A percentile compares a stretch with the other conserved stretches of the same genome.
These are phyloP conservation scores for Yamadazyma aaseri DNA, from an alignment of 1,139 yeast genomes.

Conservation along the genomic window DNA sequence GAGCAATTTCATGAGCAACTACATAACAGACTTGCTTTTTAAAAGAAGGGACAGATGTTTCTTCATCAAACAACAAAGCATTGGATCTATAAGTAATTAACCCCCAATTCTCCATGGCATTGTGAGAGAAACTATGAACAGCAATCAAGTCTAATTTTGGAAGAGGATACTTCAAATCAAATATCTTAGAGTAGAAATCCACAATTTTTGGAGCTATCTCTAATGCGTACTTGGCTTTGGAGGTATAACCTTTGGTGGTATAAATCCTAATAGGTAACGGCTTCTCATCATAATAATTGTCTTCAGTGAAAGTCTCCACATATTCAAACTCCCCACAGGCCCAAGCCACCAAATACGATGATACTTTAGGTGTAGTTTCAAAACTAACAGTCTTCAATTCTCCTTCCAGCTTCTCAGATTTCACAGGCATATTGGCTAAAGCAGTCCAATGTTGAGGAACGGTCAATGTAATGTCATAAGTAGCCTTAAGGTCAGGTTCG, in stretches of 20 bases:
- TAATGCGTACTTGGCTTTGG: conserved; percentile 64
- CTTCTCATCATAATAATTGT: conserved; percentile 36
- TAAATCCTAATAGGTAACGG: conserved; percentile 74
- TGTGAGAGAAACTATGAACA: conserved; percentile 72
- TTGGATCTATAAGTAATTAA: conserved; percentile 78
- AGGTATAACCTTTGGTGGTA: conserved; percentile 66
- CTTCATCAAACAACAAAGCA: conserved; percentile 66
- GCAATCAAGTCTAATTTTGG: conserved; percentile 78
- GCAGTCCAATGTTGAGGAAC: conserved; percentile 60
- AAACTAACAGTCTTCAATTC: conserved; percentile 28
- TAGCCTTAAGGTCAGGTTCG: conserved; percentile 76
- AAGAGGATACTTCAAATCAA: conserved; percentile 66
- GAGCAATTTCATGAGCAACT: conserved; percentile 87
- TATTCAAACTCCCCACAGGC: conserved; percentile 75
- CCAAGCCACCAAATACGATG: conserved; percentile 76
- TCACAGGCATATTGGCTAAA: conserved; percentile 71
- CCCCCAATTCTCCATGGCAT: conserved; percentile 94
- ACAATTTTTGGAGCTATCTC: conserved; percentile 65
- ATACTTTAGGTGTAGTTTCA: conserved; percentile 64
- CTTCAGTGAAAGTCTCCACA: conserved; percentile 50
- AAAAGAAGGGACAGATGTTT: conserved; percentile 63
- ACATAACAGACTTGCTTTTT: conserved; percentile 83
- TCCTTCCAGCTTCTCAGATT: conserved; percentile 11
- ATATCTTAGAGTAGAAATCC: conserved; percentile 62
- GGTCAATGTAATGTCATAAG: conserved; percentile 61